Percentiles rank a stretch among this genome's conserved stretches.
Conservation (phyloP, 2,329 filamentous ascomycete species). For the Pseudogymnoascus sp. region DNA sequence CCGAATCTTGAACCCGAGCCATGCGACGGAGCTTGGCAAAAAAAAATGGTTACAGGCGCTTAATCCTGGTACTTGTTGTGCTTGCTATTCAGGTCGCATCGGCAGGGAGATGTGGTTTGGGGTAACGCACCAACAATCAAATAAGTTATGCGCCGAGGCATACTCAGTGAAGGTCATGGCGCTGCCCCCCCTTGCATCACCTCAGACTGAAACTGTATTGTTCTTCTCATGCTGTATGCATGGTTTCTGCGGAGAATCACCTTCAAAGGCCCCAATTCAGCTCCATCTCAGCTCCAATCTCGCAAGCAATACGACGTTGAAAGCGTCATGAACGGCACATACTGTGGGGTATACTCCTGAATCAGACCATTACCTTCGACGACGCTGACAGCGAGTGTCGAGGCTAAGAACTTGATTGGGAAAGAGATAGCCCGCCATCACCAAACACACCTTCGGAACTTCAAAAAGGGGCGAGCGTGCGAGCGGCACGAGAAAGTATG, state of each 20-base stretch:
- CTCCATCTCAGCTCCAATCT: background rate
- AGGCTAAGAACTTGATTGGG: background rate
- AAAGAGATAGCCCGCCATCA: constrained; percentile 3
- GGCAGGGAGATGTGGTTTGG: background rate
- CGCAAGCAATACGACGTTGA: background rate
- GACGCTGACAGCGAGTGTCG: background rate
- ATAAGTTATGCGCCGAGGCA: background rate
- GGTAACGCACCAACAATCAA: background rate
- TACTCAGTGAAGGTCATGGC: background rate
- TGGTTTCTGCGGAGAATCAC: background rate
- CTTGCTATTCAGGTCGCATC: background rate
- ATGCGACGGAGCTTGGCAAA: background rate
- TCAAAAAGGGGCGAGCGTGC: background rate
- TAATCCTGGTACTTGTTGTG: background rate
- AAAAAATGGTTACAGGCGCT: background rate
- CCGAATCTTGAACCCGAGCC: constrained; percentile 2
- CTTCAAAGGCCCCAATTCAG: background rate
- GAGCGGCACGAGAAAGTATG: background rate
- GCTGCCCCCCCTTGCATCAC: background rate
- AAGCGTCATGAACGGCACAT: background rate
- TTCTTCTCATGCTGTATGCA: background rate
- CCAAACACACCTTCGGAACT: background rate
- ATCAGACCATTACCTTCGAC: background rate
- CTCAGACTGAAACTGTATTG: background rate
- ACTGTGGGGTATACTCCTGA: background rate